Evolutionary conservation across 2,329 filamentous ascomycete genomes (phyloP), one percentile per base, ranked within the genome.

Genomic region (Paraphaeosphaeria minitans): DNA sequence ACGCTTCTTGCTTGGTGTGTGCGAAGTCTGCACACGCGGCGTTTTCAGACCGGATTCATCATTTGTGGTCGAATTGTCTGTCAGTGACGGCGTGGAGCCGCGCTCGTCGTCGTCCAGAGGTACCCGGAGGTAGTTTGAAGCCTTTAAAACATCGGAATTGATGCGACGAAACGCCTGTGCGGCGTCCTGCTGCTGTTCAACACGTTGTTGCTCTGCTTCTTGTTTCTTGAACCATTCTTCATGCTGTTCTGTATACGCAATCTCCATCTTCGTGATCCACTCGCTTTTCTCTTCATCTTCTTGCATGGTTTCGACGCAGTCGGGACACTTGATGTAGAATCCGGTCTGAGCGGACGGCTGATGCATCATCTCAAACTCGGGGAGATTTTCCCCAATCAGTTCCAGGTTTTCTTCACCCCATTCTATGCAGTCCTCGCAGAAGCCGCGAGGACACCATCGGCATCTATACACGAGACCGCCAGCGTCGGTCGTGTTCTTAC

Each of bases 351-450:
- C 72, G 3, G 76, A 70, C 0, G 68, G 69, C 56, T 82, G 84
- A 0, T 77, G 78, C 1, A 85, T 72, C n/a, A 82, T 62, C 56
- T 85, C 79, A 53, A 82, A 84, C 64, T 86, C 84, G 1, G 79
- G 77, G 0, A 86, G 70, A 14, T 78, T 81, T 24, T 83, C 79
- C 10, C 82, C 84, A 13, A 87, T 67, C 0, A 87, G 78, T 4
- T 76, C 75, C 0, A 87, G 78, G 4, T 76, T 74, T 0, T 80
- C 78, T 2, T 76, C 74, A 4, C 82, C 77, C 73, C 82, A 86
- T 49, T 86, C 80, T 0, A 87, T 67, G 64, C 85, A 87, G 46
- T 86, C 82, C 56, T 88, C 85, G 64, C 85, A 88, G 64, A 79
- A 87, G 0, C 81, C 84, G 2, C 74, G 73, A 29, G 82, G 79